Base-by-base conservation (phyloP, 495 filamentous ascomycete genomes). In the Annulohypoxylon nitens region DNA sequence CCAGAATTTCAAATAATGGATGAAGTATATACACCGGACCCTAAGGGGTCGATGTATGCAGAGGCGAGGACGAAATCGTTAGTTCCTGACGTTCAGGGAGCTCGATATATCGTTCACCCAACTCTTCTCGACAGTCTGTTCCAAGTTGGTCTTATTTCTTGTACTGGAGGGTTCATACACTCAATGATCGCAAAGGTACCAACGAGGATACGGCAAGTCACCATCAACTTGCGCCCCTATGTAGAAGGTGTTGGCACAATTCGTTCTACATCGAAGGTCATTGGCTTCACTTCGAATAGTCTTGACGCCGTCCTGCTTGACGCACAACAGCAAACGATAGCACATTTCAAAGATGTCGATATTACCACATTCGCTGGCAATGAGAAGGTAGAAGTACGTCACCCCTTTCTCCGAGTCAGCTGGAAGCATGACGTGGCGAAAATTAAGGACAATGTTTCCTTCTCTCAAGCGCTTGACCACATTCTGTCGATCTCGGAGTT, bases 341-440 rank as follows among this genome's bases (percentile, higher is more conserved):
- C 41, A 12, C 59, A 62, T 47, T 62, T 62, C 12, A 23, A 62
- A 2, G 41, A 34, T 12, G 39, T 62, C 11, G 41, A 33, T 33
- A 30, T 62, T 0, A 48, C 59, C 59, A 33, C 59, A 33, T 62
- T 47, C 11, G 23, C n/a, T 7, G 59, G 39, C 14, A 48, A n/a
- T 48, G 59, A 62, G 25, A 48, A 62, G 11, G 26, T 34, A 16
- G 59, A 62, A 47, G 2, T 18, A n/a, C 73, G 75, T 41, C 67
- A 80, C 25, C 78, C 79, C 2, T 58, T 71, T 41, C 34, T 76
- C 0, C 59, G 72, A 4, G 59, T 75, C 12, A 23, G 48, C n/a
- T 81, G 79, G 79, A 81, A 81, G 70, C 79, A 76, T 2, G 78
- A 78, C 25, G 57, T 79, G 1, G 39, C 64, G 4, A 41, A 43